A percentile compares a stretch with the other conserved stretches of the same genome.
phyloP scores from a whole-genome alignment of 2,329 filamentous ascomycete species.

The Fusarium annulatum region DNA sequence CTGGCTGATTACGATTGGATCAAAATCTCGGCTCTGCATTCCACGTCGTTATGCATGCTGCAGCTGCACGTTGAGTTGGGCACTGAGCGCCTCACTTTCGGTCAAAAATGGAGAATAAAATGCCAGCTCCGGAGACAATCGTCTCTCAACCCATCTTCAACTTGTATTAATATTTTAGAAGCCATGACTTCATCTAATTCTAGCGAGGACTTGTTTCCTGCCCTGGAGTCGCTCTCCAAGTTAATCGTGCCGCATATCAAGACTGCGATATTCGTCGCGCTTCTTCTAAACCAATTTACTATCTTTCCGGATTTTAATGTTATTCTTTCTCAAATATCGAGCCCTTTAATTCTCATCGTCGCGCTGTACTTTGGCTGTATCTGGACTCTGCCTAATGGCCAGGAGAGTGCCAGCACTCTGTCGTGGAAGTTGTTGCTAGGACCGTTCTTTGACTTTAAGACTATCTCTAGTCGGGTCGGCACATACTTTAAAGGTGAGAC shows the following conservation, averaged over 20 bases:
- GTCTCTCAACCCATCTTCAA: no score
- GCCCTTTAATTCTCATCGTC: constrained; percentile 5
- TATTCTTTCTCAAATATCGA: constrained; percentile 13
- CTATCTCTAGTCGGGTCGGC: constrained; percentile 6
- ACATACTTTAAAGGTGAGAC: constrained; percentile 20
- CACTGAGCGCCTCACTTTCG: constrained; percentile 3
- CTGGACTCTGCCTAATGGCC: constrained; percentile 7
- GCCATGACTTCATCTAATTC: constrained; percentile 22
- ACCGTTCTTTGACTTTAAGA: constrained; percentile 17
- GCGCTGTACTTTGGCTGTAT: constrained; percentile 13
- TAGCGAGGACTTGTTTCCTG: constrained; percentile 30
- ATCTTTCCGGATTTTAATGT: background rate
- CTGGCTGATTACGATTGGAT: constrained; percentile 4
- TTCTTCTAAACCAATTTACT: constrained; percentile 21
- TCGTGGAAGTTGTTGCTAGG: constrained; percentile 6
- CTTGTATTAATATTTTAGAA: background rate
- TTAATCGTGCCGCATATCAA: constrained; percentile 22
- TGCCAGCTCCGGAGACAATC: no score
- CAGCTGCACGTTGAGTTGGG: constrained; percentile 1
- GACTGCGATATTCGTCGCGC: constrained; percentile 15
- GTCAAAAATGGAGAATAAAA: background rate
- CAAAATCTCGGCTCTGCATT: background rate
- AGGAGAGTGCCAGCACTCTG: accelerated
- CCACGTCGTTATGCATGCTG: constrained; percentile 23
- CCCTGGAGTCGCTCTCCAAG: constrained; percentile 21